phyloP scores from a whole-genome alignment of 371 early-diverging fungal species.

The Gilbertella persicaria region DNA sequence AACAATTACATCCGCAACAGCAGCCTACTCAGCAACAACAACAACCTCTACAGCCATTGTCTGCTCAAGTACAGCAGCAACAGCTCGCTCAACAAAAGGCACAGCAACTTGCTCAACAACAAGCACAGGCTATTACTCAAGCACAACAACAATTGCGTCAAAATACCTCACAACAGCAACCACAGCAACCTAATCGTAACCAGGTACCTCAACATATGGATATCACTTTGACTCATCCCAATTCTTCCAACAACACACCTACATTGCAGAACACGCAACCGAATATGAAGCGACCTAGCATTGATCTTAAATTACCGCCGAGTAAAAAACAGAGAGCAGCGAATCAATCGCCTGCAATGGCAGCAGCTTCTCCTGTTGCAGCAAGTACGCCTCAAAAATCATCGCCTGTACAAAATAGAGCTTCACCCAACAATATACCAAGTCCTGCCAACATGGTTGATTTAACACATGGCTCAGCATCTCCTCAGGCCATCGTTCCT shows the following conservation, averaged over 20 bases:
- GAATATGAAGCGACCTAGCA: slow-evolving; percentile 28
- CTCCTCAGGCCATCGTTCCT: background rate
- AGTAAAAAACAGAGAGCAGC: slow-evolving; percentile 31
- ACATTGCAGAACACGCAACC: background rate
- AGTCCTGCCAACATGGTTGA: background rate
- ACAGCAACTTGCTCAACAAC: slow-evolving; percentile 34
- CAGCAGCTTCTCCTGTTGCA: slow-evolving; percentile 9
- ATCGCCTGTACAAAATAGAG: slow-evolving; percentile 3
- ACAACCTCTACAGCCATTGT: background rate
- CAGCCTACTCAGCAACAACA: slow-evolving; percentile 8
- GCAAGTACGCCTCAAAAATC: slow-evolving; percentile 1
- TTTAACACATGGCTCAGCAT: background rate
- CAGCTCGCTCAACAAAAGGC: slow-evolving; percentile 4
- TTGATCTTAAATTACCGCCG: slow-evolving; percentile 48
- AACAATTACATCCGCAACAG: background rate
- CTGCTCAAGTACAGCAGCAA: slow-evolving; percentile 4
- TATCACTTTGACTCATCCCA: background rate
- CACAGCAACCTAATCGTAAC: background rate
- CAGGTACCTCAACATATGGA: slow-evolving; percentile 9
- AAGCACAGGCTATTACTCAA: slow-evolving; percentile 23
- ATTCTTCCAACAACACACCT: slow-evolving; percentile 6
- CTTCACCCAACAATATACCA: background rate
- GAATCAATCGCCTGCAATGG: slow-evolving; percentile 10
- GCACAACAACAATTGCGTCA: slow-evolving; percentile 19
- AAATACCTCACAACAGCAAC: slow-evolving; percentile 11